phyloP scores from a whole-genome alignment of 208 protist genomes.

The Cochliopodium minus region DNA sequence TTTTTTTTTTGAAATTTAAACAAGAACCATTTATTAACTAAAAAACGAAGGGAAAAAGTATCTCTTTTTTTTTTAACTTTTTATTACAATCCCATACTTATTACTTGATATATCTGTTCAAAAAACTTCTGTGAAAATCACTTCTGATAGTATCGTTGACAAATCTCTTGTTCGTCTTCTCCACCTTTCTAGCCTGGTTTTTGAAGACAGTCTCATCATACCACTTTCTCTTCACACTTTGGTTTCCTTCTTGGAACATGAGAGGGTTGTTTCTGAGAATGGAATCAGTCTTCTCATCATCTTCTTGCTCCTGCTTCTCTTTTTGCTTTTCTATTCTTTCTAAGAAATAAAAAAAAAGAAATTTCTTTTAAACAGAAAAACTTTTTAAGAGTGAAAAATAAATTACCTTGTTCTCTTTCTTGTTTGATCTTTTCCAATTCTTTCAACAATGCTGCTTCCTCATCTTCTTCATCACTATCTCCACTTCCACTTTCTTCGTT shows the following conservation, averaged over 20 bases:
- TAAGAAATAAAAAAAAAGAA: too few relatives aligned
- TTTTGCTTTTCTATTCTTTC: conserved; percentile 1
- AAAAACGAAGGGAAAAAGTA: too few relatives aligned
- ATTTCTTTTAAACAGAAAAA: too few relatives aligned
- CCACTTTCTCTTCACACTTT: conserved; percentile 16
- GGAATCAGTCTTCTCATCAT: neutral
- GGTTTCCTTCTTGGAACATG: neutral
- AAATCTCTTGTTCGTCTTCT: conserved; percentile 17
- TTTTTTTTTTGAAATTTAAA: too few relatives aligned
- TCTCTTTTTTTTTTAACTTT: too few relatives aligned
- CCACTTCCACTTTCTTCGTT: conserved; percentile 12
- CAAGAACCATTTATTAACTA: too few relatives aligned
- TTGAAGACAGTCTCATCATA: conserved; percentile 21
- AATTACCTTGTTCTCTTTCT: conserved; percentile 12
- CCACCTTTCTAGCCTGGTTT: conserved; percentile 18
- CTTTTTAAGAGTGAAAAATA: too few relatives aligned
- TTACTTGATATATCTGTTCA: conserved; percentile 22
- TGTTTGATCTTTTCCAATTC: conserved; percentile 14
- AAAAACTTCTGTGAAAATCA: conserved; percentile 18
- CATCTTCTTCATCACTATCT: conserved; percentile 15
- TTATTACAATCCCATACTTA: too few relatives aligned
- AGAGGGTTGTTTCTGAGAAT: neutral
- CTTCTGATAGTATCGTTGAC: conserved; percentile 19
- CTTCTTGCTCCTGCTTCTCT: conserved; percentile 7
- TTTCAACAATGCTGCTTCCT: conserved; percentile 6